Conservation (phyloP, 129 eudicot genomes). For the Arctium lappa region DNA sequence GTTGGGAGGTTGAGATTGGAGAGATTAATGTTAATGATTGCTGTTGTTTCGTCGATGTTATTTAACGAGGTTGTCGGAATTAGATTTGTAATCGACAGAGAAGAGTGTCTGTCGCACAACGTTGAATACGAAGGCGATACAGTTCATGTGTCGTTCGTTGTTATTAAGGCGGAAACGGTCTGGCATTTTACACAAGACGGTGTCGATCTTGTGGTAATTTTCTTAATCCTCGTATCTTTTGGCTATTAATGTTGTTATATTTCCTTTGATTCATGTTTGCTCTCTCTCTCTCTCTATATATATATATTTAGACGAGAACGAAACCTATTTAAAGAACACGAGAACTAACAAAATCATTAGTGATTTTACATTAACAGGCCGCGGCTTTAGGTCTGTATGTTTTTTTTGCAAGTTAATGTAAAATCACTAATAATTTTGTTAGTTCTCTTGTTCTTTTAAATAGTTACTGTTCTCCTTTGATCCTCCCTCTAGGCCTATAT, state of each 20-base stretch:
- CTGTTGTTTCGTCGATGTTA: conserved; percentile 9
- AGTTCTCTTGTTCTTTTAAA: too few relatives aligned
- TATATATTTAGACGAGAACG: too few relatives aligned
- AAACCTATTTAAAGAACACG: too few relatives aligned
- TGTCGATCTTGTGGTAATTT: conserved; percentile 76
- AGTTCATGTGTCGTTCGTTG: conserved; percentile 76
- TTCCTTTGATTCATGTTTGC: background rate
- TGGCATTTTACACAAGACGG: conserved; percentile 62
- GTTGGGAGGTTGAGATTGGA: conserved; percentile 8
- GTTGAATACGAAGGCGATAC: conserved; percentile 67
- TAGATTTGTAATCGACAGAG: conserved; percentile 78
- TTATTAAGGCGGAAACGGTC: conserved; percentile 58
- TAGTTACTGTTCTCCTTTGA: too few relatives aligned
- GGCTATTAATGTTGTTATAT: background rate
- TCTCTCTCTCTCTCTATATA: too few relatives aligned
- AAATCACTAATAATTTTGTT: too few relatives aligned
- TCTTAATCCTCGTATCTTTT: background rate
- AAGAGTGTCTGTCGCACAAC: conserved; percentile 73
- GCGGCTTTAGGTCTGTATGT: too few relatives aligned
- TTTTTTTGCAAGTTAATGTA: too few relatives aligned
- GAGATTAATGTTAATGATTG: conserved; percentile 8
- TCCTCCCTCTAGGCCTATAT: too few relatives aligned
- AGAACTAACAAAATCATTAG: too few relatives aligned
- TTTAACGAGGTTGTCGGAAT: conserved; percentile 43
- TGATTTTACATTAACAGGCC: too few relatives aligned